Base-by-base conservation (phyloP, 164 flowering plant genomes). In the Stephania yunnanensis region DNA sequence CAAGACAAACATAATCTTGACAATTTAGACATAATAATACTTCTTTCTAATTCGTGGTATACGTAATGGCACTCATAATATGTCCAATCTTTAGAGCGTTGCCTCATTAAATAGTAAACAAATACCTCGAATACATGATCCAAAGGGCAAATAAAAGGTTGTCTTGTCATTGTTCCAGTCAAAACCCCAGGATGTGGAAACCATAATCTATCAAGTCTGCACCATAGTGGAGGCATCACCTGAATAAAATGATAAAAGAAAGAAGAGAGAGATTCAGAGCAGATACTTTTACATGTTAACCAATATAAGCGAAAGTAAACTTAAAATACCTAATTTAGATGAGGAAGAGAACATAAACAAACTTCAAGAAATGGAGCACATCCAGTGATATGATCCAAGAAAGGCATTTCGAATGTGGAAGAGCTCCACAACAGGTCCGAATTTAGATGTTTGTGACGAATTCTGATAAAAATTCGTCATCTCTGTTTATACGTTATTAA, bases 141-240 rank as follows among this genome's bases (percentile, higher is more conserved):
- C 87, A 96, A 74, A 74, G 99, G 99, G 84, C 99, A 96, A 64
- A 96, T 58, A 78, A 94, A 96, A 74, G 98, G 99, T 77, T 89
- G 98, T 76, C 93, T 84, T 44, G 98, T 96, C 88, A 96, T 30
- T 71, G 95, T 80, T 11, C 99, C 98, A n/a, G 69, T 77, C 74
- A 96, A 70, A 81, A 86, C 78, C 76, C 99, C 99, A 52, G 99
- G 97, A 87, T 96, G 99, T 53, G 86, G 81, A 87, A 91, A 96
- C 99, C 99, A 96, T 48, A 96, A 81, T 80, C 99, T 89, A 83
- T 96, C 99, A 84, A 96, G 81, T 84, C 97, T 90, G 89, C 99
- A 96, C 98, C 99, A 96, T 76, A 96, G 72, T 73, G 97, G 97
- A 82, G 99, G 98, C 97, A 96, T 94, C 74, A 96, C 97, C 99